Base-by-base conservation (phyloP, 2,329 filamentous ascomycete species). In the Trichoderma aggressivum region DNA sequence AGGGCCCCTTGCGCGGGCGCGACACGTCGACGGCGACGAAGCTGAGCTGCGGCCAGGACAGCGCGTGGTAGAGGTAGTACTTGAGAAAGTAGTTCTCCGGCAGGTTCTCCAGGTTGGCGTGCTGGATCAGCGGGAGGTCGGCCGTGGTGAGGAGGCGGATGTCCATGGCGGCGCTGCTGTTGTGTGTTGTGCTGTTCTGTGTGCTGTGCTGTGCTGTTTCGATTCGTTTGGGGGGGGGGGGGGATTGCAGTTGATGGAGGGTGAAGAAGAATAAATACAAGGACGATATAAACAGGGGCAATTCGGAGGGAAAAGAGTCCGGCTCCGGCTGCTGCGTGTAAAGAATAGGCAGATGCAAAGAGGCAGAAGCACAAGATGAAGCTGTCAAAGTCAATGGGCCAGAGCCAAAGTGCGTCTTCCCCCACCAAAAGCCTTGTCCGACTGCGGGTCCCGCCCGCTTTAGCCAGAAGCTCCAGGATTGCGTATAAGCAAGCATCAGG, bases 41-140 rank as follows among this genome's bases (percentile, higher is more conserved):
- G 83, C 92, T 95, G 75, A 99, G 90, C 84, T 98, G 95, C 59
- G 96, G 96, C 96, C 96, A 99, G 77, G 94, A 97, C 75, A 98
- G 90, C 18, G 95, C 94, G 84, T 99, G 96, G 88, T 99, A 99
- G 79, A 99, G 90, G 86, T 99, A 99, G 88, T 99, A 99, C 88
- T 99, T 99, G 84, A 97, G 93, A 82, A 98, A 98, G 89, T 99
- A 99, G 87, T 99, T 99, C 84, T 99, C 96, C 75, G 96, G 96
- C 68, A 99, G 88, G 86, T 99, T 99, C 81, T 97, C 97, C 81
- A 99, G 94, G 86, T 99, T 98, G 80, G 95, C 95, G 82, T 97
- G 94, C 85, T 99, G 96, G 80, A 99, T 94, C 80, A 96, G 91
- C 75, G 93, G 93, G 75, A 97, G 92, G 83, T 97, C 93, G 74